Evolutionary conservation across 345 rosid species (phyloP), one percentile per base, ranked within the genome.

Genomic region (Adansonia digitata): DNA sequence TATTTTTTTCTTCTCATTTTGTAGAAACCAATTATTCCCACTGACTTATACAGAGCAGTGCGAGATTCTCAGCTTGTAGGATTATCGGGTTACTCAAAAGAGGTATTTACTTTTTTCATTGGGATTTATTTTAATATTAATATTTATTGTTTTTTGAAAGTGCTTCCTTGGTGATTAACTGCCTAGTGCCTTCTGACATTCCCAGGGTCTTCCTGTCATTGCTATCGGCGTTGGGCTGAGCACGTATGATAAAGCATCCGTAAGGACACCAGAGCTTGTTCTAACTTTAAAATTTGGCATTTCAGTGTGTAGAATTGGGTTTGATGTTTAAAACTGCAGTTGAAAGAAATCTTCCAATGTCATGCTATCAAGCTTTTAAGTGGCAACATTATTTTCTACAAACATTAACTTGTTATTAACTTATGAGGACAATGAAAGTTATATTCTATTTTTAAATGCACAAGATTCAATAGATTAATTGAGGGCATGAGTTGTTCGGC

Each of bases 41-140:
- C 79, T 82, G 97, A 96, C 70, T 74, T 92, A 69, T 96, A 90
- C 74, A 85, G 94, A 88, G 89, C 84, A 60, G 88, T 96, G 63
- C 92, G 99, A 64, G 97, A 96, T 77, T 86, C 97, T 74, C 97
- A 96, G 48, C 97, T 96, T 76, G 77, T 90, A 49, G 99, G 98
- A 81, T 62, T 96, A 77, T 89, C 99, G 1, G 98, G 99, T 65
- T 96, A 84, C 82, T 85, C 99, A 46, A 89, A 84, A 87, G 89
- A 93, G 97, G 99, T 96, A 88, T 40, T 11, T 74, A 77, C 57
- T 52, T 76, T 75, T 80, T 59, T 20, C 65, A 66, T 76, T 75
- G 39, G 77, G 75, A 65, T 59, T 73, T 24, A 1, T 20, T 61
- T 52, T 43, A 20, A 66, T 59, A 72, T 66, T 48, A 53, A 45